A percentile compares a stretch with the other conserved stretches of the same genome.
These are phyloP conservation scores for Sequoiadendron giganteum DNA, from an alignment of 75 land plant genomes.

Conservation along the genomic window DNA sequence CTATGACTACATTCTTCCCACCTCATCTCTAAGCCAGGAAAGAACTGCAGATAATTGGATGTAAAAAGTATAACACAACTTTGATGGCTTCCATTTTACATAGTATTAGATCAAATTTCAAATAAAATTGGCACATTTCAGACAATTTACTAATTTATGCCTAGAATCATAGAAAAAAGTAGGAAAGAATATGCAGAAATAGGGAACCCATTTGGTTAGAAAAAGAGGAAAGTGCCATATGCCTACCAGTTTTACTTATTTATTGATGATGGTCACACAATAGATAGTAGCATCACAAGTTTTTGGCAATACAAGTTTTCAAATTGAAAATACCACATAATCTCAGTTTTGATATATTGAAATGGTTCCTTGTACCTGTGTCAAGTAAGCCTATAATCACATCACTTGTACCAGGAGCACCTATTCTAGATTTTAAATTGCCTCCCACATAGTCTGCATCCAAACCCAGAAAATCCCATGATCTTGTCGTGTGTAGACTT, in stretches of 20 bases:
- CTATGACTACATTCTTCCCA: neutral
- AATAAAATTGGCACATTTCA: too few species aligned
- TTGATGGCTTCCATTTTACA: neutral
- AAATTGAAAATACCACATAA: neutral
- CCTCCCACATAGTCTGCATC: neutral
- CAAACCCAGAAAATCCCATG: constrained; percentile 63
- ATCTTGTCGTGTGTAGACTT: constrained; percentile 49
- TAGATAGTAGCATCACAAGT: neutral
- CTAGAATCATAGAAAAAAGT: neutral
- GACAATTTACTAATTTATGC: too few species aligned
- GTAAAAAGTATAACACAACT: neutral
- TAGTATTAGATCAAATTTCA: too few species aligned
- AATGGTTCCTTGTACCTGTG: neutral
- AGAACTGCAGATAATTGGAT: neutral
- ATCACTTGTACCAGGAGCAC: neutral
- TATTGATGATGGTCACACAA: neutral
- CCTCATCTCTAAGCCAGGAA: neutral
- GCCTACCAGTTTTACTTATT: neutral
- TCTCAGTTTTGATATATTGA: neutral
- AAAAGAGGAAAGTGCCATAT: neutral
- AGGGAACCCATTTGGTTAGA: neutral
- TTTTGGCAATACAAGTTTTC: neutral
- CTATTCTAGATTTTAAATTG: neutral
- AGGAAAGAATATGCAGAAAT: neutral
- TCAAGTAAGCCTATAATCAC: constrained; percentile 11